Percentiles rank a stretch among this genome's conserved stretches.
These are phyloP conservation scores for Lactarius evosmus DNA, from an alignment of 768 basidiomycete genomes.

Conservation along the genomic window DNA sequence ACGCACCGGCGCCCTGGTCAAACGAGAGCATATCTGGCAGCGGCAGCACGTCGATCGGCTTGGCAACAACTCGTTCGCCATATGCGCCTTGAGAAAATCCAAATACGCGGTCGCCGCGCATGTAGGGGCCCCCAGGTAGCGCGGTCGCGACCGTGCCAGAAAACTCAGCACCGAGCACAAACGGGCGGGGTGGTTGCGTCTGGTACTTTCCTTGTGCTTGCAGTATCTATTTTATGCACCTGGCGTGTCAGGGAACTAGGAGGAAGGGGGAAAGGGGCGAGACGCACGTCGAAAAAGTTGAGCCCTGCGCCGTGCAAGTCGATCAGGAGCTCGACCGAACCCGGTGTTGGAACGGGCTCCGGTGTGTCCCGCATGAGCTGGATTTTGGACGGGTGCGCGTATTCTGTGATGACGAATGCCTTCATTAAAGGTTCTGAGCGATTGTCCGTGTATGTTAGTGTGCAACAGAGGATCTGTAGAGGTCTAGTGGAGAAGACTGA, in stretches of 20 bases:
- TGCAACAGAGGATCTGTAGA: neutral
- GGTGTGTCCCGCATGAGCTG: slow-evolving; percentile 38
- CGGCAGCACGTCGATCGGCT: slow-evolving; percentile 49
- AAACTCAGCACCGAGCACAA: slow-evolving; percentile 82
- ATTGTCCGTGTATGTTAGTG: neutral
- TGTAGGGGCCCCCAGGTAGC: slow-evolving; percentile 72
- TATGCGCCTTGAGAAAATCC: slow-evolving; percentile 77
- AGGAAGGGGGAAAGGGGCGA: neutral
- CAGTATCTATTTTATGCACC: slow-evolving; percentile 51
- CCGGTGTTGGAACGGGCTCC: slow-evolving; percentile 36
- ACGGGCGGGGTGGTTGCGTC: slow-evolving; percentile 77
- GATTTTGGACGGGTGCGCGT: slow-evolving; percentile 49
- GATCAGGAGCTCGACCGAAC: slow-evolving; percentile 44
- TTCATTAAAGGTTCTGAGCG: slow-evolving; percentile 49
- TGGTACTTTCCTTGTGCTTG: slow-evolving; percentile 92
- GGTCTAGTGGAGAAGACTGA: neutral
- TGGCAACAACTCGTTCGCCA: slow-evolving; percentile 68
- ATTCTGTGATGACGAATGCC: slow-evolving; percentile 69
- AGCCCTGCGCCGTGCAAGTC: slow-evolving; percentile 51
- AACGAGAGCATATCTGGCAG: slow-evolving; percentile 74
- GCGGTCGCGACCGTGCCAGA: slow-evolving; percentile 83
- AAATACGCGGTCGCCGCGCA: slow-evolving; percentile 85
- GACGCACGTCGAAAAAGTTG: slow-evolving; percentile 47
- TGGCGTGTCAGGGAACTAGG: neutral
- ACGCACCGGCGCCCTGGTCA: slow-evolving; percentile 78